phyloP scores from a whole-genome alignment of 225 moss, liverwort and hornwort genomes.

The Climacium dendroides region DNA sequence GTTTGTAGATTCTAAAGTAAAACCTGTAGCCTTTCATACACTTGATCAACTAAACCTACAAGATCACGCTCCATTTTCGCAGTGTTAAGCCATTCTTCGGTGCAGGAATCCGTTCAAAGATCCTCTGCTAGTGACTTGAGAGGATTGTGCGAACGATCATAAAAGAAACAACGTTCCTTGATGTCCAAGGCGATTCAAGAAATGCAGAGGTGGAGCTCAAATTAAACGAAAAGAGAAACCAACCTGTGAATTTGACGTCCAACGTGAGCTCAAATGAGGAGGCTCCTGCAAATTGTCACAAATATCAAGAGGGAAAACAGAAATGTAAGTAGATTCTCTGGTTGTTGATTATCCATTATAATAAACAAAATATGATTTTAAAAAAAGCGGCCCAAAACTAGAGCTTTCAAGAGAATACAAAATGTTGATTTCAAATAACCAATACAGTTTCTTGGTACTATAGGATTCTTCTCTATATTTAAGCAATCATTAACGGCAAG shows the following conservation, averaged over 20 bases:
- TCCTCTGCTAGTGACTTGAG: neutral
- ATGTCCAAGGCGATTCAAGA: neutral
- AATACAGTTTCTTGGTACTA: neutral
- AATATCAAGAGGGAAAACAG: neutral
- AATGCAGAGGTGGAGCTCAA: neutral
- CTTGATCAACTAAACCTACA: neutral
- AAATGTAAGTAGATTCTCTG: neutral
- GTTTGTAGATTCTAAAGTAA: neutral
- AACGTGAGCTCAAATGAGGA: conserved; percentile 32
- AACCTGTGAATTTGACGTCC: conserved; percentile 39
- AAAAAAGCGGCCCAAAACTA: neutral
- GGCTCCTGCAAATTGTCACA: conserved; percentile 24
- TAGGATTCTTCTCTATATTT: neutral
- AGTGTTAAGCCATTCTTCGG: neutral
- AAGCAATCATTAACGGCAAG: neutral
- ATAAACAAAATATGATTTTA: neutral
- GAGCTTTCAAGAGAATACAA: neutral
- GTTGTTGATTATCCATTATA: neutral
- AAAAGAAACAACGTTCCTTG: neutral
- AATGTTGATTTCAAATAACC: neutral
- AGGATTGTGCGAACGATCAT: neutral
- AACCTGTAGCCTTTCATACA: neutral
- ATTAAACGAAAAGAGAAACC: neutral
- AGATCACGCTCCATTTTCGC: neutral
- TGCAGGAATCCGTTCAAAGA: neutral